Conservation (phyloP, 371 early-diverging fungal genomes). For the Mucor saturninus region DNA sequence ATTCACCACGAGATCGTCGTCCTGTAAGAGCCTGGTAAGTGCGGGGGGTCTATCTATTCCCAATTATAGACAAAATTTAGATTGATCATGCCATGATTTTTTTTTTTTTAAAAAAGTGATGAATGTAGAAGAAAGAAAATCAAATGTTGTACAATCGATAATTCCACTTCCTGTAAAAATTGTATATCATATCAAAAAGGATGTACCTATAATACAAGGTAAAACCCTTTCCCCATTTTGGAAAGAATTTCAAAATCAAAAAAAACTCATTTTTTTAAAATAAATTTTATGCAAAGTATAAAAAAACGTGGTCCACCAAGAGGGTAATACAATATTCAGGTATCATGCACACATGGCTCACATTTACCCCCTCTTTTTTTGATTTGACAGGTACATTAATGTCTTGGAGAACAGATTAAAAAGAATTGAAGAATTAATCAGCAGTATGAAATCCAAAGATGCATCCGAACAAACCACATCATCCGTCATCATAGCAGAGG, state of each 20-base stretch:
- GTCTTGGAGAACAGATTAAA: conserved; percentile 17
- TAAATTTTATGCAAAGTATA: conserved; percentile 3
- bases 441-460: neutral
- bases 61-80: neutral
- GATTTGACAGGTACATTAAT: conserved; percentile 6
- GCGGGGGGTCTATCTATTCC: neutral
- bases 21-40: conserved; percentile 7
- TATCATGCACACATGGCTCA: neutral
- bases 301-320: conserved; percentile 32
- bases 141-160: conserved; percentile 22
- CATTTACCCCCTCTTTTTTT: neutral
- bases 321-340: conserved; percentile 20
- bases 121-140: conserved; percentile 32
- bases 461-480: neutral
- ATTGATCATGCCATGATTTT: neutral
- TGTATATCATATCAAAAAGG: conserved; percentile 21
- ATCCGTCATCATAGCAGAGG: neutral
- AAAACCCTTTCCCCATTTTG: neutral
- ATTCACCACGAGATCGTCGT: neutral
- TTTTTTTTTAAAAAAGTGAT: conserved; percentile 18
- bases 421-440: conserved; percentile 16
- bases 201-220: conserved; percentile 30
- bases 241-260: no score
- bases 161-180: conserved; percentile 23
- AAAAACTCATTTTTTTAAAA: neutral